A percentile compares a stretch with the other conserved stretches of the same genome.
Evolutionary conservation across 2,329 filamentous ascomycete species (phyloP).

Genomic region (Xylariales sp.): DNA sequence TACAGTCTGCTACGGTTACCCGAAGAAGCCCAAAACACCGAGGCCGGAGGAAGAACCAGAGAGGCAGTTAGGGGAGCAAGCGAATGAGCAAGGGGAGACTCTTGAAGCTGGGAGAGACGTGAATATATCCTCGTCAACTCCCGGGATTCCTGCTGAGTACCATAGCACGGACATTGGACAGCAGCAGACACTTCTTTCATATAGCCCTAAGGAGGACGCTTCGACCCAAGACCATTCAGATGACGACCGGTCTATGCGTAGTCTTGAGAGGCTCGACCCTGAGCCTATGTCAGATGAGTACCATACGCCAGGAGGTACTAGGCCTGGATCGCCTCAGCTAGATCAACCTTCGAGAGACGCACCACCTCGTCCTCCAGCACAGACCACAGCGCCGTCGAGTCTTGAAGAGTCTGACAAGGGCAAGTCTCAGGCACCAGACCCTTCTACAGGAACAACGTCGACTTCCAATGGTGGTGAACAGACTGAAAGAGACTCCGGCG

Average conservation of each 20-base stretch:
- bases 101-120: constrained; percentile 14
- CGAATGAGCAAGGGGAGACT: constrained; percentile 12
- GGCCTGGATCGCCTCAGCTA: no score
- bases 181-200: constrained; percentile 12
- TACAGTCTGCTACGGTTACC: constrained; percentile 73
- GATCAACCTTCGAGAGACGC: no score
- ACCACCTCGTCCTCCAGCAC: no score
- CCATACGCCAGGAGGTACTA: constrained; percentile 2
- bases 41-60: constrained; percentile 9
- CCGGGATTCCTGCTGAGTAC: constrained; percentile 41
- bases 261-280: constrained; percentile 21
- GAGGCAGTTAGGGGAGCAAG: background rate
- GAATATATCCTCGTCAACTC: constrained; percentile 24
- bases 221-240: constrained; percentile 8
- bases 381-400: no score
- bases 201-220: constrained; percentile 10
- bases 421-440: no score
- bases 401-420: no score
- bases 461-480: no score
- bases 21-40: constrained; percentile 43
- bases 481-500: no score
- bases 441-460: no score
- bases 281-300: constrained; percentile 21
- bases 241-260: constrained; percentile 14
- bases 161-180: constrained; percentile 29